Percentiles rank a stretch among this genome's conserved stretches.
Conservation (phyloP, 2,329 filamentous ascomycete species). For the Fusarium mundagurra region DNA sequence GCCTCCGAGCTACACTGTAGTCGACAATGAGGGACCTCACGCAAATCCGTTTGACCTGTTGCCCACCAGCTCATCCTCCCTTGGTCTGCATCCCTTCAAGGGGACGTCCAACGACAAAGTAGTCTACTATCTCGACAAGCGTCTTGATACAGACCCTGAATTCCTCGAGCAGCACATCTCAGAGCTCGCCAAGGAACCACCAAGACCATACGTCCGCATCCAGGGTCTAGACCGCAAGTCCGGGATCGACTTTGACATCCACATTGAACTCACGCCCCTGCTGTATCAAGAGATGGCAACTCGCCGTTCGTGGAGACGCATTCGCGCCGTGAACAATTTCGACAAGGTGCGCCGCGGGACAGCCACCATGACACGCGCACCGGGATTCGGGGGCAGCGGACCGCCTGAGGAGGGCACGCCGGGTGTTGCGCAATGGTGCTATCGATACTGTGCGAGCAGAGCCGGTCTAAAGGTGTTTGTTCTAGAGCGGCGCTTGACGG, state of each 20-base stretch:
- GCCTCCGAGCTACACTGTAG: constrained; percentile 34
- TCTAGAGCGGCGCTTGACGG: constrained; percentile 62
- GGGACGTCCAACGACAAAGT: constrained; percentile 48
- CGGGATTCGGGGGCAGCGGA: constrained; percentile 50
- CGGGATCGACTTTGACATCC: constrained; percentile 68
- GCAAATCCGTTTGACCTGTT: constrained; percentile 23
- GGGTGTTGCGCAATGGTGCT: constrained; percentile 69
- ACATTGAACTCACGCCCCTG: constrained; percentile 67
- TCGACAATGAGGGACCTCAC: constrained; percentile 29
- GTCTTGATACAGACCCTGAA: constrained; percentile 56
- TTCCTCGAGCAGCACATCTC: constrained; percentile 57
- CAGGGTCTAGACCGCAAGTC: constrained; percentile 62
- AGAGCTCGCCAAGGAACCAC: constrained; percentile 58
- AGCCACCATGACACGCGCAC: constrained; percentile 62
- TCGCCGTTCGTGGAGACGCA: constrained; percentile 52
- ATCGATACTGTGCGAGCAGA: constrained; percentile 69
- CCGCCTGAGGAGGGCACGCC: constrained; percentile 46
- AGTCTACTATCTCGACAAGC: constrained; percentile 56
- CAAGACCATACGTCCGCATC: constrained; percentile 63
- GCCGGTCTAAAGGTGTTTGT: constrained; percentile 66
- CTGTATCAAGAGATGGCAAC: constrained; percentile 59
- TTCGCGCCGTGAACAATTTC: constrained; percentile 65
- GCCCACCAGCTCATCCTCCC: constrained; percentile 23
- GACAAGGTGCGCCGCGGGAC: constrained; percentile 74
- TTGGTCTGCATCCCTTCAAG: constrained; percentile 42